These are phyloP conservation scores for Neckera pumila DNA, from an alignment of 225 moss, liverwort and hornwort species.

Conservation along the genomic window DNA sequence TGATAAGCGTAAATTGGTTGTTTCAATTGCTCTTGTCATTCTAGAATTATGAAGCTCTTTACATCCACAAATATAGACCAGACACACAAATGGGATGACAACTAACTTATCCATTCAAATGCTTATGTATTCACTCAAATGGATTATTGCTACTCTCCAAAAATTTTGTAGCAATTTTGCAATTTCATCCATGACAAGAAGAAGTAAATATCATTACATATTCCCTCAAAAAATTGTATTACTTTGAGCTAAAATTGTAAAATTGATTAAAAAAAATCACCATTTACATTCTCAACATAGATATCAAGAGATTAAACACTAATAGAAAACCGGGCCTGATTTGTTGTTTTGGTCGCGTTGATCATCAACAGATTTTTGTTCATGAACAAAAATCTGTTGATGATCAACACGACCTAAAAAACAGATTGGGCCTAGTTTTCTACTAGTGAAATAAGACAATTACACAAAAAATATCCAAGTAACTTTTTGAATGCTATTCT, in stretches of 20 bases:
- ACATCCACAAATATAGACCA: neutral
- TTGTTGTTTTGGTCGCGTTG: no score
- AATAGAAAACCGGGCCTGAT: no score
- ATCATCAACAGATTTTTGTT: no score
- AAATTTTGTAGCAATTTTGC: neutral
- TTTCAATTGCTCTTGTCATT: neutral
- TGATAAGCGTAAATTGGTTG: neutral
- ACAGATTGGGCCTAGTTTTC: no score
- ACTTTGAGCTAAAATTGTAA: neutral
- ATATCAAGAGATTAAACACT: neutral
- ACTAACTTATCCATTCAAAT: neutral
- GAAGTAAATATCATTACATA: no score
- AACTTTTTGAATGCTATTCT: neutral
- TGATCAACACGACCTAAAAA: no score
- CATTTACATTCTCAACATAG: fast-evolving
- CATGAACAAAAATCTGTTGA: no score
- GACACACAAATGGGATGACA: neutral
- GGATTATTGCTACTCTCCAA: fast-evolving
- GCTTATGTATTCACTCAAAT: neutral
- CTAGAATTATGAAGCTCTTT: neutral
- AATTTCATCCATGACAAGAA: neutral
- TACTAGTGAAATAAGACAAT: neutral
- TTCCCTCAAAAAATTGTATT: neutral
- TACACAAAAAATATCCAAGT: neutral
- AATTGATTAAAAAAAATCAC: fast-evolving